Conservation (phyloP, 306 rosid species). For the Cucurbita argyrosperma region DNA sequence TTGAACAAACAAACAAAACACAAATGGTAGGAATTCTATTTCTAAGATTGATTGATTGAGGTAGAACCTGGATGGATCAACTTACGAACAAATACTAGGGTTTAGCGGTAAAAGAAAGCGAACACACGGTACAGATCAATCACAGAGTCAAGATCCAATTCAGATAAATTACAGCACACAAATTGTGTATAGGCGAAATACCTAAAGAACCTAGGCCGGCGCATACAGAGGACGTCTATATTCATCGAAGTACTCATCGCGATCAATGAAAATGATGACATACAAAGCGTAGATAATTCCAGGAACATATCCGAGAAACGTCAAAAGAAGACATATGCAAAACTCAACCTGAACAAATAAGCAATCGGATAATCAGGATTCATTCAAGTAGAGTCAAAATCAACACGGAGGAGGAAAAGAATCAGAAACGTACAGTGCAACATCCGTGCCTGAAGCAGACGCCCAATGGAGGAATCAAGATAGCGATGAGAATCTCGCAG, state of each 20-base stretch:
- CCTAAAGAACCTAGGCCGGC: conserved; percentile 9
- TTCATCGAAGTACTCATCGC: conserved; percentile 76
- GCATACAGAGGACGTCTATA: conserved; percentile 67
- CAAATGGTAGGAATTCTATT: neutral
- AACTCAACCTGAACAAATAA: conserved; percentile 44
- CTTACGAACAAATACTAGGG: neutral
- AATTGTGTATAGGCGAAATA: neutral
- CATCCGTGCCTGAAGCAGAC: conserved; percentile 13
- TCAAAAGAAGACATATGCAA: conserved; percentile 66
- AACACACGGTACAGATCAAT: neutral
- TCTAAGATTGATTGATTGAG: neutral
- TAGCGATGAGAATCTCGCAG: conserved; percentile 15
- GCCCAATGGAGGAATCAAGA: conserved; percentile 11
- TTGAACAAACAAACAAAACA: neutral
- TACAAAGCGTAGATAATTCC: conserved; percentile 92
- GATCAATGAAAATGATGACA: conserved; percentile 62
- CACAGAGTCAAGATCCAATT: neutral
- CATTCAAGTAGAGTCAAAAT: neutral
- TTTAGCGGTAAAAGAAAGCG: neutral
- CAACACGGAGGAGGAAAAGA: neutral
- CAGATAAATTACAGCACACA: neutral
- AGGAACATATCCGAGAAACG: conserved; percentile 72
- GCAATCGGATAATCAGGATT: neutral
- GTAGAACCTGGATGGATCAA: neutral
- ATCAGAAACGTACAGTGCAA: conserved; percentile 25